phyloP scores from a whole-genome alignment of 768 basidiomycete genomes.

The Pilatotrama ljubarskyi region DNA sequence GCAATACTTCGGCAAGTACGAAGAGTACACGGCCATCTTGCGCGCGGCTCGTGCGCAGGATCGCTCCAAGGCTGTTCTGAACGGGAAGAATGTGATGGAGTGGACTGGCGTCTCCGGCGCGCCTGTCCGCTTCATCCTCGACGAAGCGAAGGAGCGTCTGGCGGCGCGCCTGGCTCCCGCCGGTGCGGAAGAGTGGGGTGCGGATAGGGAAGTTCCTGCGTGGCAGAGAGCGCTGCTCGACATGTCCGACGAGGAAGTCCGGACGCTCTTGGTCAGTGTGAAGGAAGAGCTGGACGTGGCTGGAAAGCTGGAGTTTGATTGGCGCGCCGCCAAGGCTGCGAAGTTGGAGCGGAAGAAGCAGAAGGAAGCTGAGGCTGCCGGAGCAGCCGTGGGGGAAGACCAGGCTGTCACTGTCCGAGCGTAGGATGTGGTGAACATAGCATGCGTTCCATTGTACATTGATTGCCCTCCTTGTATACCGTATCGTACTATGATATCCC shows the following conservation, averaged over 20 bases:
- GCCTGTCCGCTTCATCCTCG: slow-evolving; percentile 26
- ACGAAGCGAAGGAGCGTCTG: slow-evolving; percentile 24
- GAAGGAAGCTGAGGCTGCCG: not conserved
- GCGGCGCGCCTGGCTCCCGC: not conserved
- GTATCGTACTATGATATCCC: not conserved
- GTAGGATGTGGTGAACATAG: not conserved
- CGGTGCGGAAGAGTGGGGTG: not conserved
- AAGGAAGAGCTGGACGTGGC: slow-evolving; percentile 25
- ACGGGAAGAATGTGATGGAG: slow-evolving; percentile 24
- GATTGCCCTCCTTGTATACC: not conserved
- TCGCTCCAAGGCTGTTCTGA: slow-evolving; percentile 24
- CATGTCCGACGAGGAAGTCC: slow-evolving; percentile 24
- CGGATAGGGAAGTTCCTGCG: not conserved
- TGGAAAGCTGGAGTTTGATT: slow-evolving; percentile 21
- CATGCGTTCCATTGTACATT: too few relatives aligned
- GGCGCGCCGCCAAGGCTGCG: slow-evolving; percentile 21
- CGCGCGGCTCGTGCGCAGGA: slow-evolving; percentile 29
- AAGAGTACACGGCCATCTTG: slow-evolving; percentile 26
- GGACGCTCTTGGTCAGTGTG: slow-evolving; percentile 13
- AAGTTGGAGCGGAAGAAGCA: slow-evolving; percentile 14
- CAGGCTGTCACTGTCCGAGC: not conserved
- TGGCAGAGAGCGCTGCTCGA: slow-evolving; percentile 24
- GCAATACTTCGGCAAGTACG: slow-evolving; percentile 24
- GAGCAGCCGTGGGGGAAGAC: not conserved
- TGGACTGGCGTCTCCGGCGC: slow-evolving; percentile 28